Evolutionary conservation across 1,284 basidiomycete genomes (phyloP), one percentile per base, ranked within the genome.

Genomic region (Ceratobasidium sp.): DNA sequence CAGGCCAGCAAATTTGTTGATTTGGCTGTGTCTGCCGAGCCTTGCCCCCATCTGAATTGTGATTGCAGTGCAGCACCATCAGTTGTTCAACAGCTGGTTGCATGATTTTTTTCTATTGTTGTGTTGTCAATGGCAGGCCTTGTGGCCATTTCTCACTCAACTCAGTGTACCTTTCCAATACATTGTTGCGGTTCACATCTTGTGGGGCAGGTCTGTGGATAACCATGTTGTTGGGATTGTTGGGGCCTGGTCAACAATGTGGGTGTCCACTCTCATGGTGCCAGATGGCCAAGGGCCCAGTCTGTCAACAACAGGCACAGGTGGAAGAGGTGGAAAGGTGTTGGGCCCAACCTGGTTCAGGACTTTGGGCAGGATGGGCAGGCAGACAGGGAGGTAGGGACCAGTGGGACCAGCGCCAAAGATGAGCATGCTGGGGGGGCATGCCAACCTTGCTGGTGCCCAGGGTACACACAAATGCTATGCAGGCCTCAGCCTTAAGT

Each of bases 231-330:
- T 64, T 59, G 2, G 38, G 4, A 44, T 74, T 46, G 70, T 50
- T 59, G 57, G 57, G 38, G n/a, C 35, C 69, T 1, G 54, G 69
- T 38, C 57, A 59, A 14, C 59, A 59, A 23, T 59, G 70, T 14
- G 44, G 64, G 46, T 66, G 44, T 2, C 70, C 70, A 27, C 57
- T 74, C 70, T 74, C 70, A 44, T 74, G 70, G 41, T 59, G 70
- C 70, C 70, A 74, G 3, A 74, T 52, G 35, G 64, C 35, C 1
- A 46, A 57, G 10, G n/a, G n/a, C n/a, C n/a, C n/a, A 23, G 57
- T 1, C 57, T 59, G 44, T 59, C 70, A 10, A 41, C 30, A 46
- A 68, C 66, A 8, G 64, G 64, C 10, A 38, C 64, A 41, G 38
- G 64, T 14, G 64, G 64, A 18, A 66, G 64, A 14, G 64, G 14